Evolutionary conservation across 2,329 filamentous ascomycete genomes (phyloP), one percentile per base, ranked within the genome.

Genomic region (Trematosphaeria pertusa): DNA sequence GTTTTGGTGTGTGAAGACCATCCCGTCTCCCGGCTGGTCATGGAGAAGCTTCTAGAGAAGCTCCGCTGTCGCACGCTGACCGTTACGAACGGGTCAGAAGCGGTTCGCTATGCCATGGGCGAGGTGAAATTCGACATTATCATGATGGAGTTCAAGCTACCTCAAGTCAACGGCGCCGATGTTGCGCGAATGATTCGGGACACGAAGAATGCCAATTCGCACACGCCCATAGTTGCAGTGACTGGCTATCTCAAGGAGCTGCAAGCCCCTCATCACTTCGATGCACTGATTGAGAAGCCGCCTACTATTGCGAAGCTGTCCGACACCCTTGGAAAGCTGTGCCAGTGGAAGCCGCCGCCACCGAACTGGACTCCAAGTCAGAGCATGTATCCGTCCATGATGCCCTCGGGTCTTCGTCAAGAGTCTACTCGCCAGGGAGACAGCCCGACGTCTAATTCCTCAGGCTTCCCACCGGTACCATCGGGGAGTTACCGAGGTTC

Each of bases 71-170:
- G 94, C 32, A 97, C 93, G 7, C 94, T 99, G 62, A 91, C 90
- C 2, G 93, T 94, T 4, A 82, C 87, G 3, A 96, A 92, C 59
- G 94, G 94, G 1, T 87, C 90, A 0, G 94, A 99, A 67, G 94
- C 93, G 9, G 87, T 96, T 62, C 86, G 93, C 17, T 96, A 94
- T 73, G 91, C 94, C 20, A 89, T 96, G 80, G 93, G 93, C 65
- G 93, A 97, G 67, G 93, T 99, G 67, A 96, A 97, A 66, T 99
- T 97, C 66, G 94, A 99, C 73, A 91, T 97, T 61, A 97, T 99
- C 69, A 94, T 99, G 79, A 93, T 96, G 72, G 94, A 99, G 73
- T 97, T 91, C 76, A 95, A 93, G 69, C 78, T 99, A 35, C 93
- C 94, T 8, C 91, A 96, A 65, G 91, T 97, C 65, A 97, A 91